Conservation (phyloP, 331 rosid species). For the Acacia concinna region DNA sequence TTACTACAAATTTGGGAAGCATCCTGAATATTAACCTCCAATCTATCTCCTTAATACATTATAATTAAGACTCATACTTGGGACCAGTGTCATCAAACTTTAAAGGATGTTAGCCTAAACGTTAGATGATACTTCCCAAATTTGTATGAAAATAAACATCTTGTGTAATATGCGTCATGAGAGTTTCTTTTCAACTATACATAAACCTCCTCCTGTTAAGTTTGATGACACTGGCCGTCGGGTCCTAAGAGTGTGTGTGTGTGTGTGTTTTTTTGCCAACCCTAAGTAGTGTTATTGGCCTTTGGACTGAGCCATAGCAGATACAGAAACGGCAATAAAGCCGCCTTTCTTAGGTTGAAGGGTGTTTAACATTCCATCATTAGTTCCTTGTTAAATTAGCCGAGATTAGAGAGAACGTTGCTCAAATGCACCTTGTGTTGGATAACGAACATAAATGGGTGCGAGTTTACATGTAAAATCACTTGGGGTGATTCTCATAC, state of each 20-base stretch:
- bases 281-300: background rate
- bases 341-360: background rate
- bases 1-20: background rate
- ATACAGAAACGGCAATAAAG: background rate
- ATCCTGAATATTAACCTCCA: background rate
- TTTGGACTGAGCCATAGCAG: background rate
- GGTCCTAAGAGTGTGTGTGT: background rate
- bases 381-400: background rate
- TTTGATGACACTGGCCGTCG: background rate
- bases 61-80: background rate
- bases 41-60: background rate
- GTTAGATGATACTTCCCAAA: background rate
- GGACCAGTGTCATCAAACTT: background rate
- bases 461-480: background rate
- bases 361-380: background rate
- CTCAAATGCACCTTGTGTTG: background rate
- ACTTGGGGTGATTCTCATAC: conserved; percentile 40
- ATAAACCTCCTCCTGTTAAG: background rate
- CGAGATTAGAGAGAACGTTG: background rate
- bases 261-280: no score
- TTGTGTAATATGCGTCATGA: background rate
- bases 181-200: background rate
- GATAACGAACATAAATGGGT: background rate
- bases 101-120: background rate
- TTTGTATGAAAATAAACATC: background rate